Evolutionary conservation across 2,329 filamentous ascomycete genomes (phyloP).

Genomic region (Microdochium bolleyi): DNA sequence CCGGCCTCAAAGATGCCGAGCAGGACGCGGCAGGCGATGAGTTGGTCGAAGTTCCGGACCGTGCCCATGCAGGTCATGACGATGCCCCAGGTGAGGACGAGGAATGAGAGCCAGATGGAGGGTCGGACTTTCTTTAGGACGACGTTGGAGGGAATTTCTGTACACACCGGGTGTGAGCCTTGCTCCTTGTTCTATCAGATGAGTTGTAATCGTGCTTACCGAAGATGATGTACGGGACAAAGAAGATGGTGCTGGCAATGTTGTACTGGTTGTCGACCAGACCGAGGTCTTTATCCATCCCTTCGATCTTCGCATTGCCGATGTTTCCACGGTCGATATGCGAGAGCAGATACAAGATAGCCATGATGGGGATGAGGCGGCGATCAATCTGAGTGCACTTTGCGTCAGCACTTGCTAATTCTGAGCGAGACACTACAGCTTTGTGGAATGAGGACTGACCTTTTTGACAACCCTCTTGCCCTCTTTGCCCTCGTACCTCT

Average conservation of each 20-base stretch:
- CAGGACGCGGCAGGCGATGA: conserved; percentile 19
- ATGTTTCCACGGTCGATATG: conserved; percentile 25
- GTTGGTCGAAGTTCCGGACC: conserved; percentile 12
- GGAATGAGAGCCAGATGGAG: background rate
- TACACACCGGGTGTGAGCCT: too few relatives aligned
- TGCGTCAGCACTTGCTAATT: background rate
- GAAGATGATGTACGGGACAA: conserved; percentile 21
- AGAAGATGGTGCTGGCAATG: conserved; percentile 14
- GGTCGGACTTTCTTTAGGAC: conserved; percentile 15
- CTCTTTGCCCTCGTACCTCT: background rate
- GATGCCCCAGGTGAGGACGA: conserved; percentile 3
- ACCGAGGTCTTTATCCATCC: conserved; percentile 20
- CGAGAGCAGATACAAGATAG: conserved; percentile 43
- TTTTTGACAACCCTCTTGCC: background rate
- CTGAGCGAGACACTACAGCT: too few relatives aligned
- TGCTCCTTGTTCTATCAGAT: too few relatives aligned
- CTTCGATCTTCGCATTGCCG: conserved; percentile 20
- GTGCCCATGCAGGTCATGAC: conserved; percentile 18
- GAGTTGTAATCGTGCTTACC: too few relatives aligned
- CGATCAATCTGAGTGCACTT: conserved; percentile 16
- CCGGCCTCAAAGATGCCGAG: conserved; percentile 26
- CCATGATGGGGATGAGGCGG: conserved; percentile 35
- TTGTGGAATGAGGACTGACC: background rate
- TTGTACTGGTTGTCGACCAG: conserved; percentile 20
- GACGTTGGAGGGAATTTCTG: conserved; percentile 17